Base-by-base conservation (phyloP, 2,329 filamentous ascomycete species). In the Madurella fahalii region DNA sequence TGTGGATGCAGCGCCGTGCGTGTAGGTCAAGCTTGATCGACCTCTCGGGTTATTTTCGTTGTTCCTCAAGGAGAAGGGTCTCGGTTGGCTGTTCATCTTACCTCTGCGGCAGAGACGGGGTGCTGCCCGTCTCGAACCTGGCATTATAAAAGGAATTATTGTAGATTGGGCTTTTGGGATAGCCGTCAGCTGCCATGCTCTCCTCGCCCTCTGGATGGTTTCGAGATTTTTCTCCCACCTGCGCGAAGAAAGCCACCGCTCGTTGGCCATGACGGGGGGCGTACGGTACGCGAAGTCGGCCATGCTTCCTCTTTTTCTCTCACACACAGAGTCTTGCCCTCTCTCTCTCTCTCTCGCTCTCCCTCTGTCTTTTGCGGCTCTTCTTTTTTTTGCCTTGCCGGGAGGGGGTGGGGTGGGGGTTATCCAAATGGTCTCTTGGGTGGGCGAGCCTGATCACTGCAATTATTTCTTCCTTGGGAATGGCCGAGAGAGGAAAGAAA, bases 181-280 rank as follows among this genome's bases (percentile, higher is more conserved):
- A 55, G 59, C 39, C 42, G 62, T 61, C 58, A 61, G 59, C 58
- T 59, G 57, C 55, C 50, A 47, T 56, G 45, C 40, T 30, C 44
- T 53, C 53, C 51, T 60, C 53, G 47, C 49, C 59, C 58, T 48
- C 41, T 37, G 51, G 53, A 50, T 43, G 45, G 49, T 42, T 40
- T 61, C 52, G 50, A 59, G 58, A 52, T 51, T 57, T 25, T 55
- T 58, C 66, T 69, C 77, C 74, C 75, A 82, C 79, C 77, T 82
- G 70, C 75, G 77, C 61, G 74, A 70, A 60, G 75, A 66, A 60
- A 74, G 73, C 78, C 78, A 81, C 54, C 76, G 72, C 62, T 76
- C 72, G 67, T 72, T 74, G 58, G 75, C 69, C 67, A 73, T 72
- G 64, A 70, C 69, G 63, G 76, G 66, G 61, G 76, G 65, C 59